These are phyloP conservation scores for Candida qinlingensis DNA, from an alignment of 805 yeast species.

Conservation along the genomic window DNA sequence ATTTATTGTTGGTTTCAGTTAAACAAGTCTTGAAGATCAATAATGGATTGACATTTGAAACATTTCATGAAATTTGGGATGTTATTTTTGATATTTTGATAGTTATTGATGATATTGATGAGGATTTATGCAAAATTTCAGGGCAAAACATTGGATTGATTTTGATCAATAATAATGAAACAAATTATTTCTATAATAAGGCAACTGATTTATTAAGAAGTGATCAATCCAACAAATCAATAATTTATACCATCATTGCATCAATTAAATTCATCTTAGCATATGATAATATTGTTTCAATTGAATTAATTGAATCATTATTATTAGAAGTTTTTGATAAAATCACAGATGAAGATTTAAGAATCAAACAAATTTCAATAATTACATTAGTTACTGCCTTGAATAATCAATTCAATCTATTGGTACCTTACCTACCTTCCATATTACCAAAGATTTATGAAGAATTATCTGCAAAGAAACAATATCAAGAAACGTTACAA, in stretches of 20 bases:
- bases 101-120: slow-evolving; percentile 16
- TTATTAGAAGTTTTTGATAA: slow-evolving; percentile 19
- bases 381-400: slow-evolving; percentile 54
- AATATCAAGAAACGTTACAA: slow-evolving; percentile 58
- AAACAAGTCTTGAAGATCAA: slow-evolving; percentile 25
- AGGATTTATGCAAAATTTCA: slow-evolving; percentile 19
- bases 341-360: slow-evolving; percentile 37
- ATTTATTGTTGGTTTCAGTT: slow-evolving; percentile 27
- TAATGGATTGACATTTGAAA: slow-evolving; percentile 19
- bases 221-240: slow-evolving; percentile 15
- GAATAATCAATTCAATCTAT: slow-evolving; percentile 46
- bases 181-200: slow-evolving; percentile 25
- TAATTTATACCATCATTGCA: slow-evolving; percentile 27
- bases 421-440: slow-evolving; percentile 39
- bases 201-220: slow-evolving; percentile 18
- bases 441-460: slow-evolving; percentile 47
- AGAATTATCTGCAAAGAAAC: slow-evolving; percentile 50
- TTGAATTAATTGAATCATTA: slow-evolving; percentile 20
- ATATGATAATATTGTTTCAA: slow-evolving; percentile 23
- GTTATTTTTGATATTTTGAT: slow-evolving; percentile 16
- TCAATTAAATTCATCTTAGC: slow-evolving; percentile 34
- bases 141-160: slow-evolving; percentile 24
- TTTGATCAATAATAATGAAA: slow-evolving; percentile 25
- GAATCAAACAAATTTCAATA: slow-evolving; percentile 55
- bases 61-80: slow-evolving; percentile 24